Base-by-base conservation (phyloP, 1,284 basidiomycete genomes). In the Cutaneotrichosporon sp. region DNA sequence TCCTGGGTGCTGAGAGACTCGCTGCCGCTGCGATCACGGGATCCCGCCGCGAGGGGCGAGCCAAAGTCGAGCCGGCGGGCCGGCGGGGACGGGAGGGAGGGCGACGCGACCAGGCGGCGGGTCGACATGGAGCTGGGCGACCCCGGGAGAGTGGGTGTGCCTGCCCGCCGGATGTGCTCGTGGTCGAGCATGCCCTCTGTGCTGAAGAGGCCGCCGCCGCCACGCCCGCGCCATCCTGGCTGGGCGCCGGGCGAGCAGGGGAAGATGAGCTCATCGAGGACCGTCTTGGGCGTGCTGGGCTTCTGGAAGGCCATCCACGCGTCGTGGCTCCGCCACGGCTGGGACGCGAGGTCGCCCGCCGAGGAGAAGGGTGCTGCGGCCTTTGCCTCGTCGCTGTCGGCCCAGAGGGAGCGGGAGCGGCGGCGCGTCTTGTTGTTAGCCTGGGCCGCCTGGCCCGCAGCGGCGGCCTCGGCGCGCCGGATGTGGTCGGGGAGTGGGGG, bases 251-350 rank as follows among this genome's bases (percentile, higher is more conserved):
- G 50, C 7, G 63, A 58, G 36, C 63, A 65, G 5, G 63, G 63
- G 29, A 61, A 54, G 0, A 58, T 51, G n/a, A 65, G 57, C 18
- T 58, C 59, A 25, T 47, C 42, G 6, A 62, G 49, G 7, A 65
- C 42, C 5, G 53, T 14, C 18, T 56, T 56, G 11, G 45, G 16
- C 10, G 20, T 24, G 7, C 45, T 27, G 2, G 56, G 57, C 22
- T 36, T 38, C 46, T 76, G 69, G 2, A 74, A 63, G 0, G 72
- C 72, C 6, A 60, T 52, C 74, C 74, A 76, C 2, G 69, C 67
- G 24, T 73, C 72, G 16, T 68, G 64, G 13, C 65, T 68, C 36
- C 74, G 57, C 74, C 72, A 76, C 18, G 74, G 74, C 62, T 76
- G 72, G n/a, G 67, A 54, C 7, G 54, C 43, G 36, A 45, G 29